A percentile compares a stretch with the other conserved stretches of the same genome.
Evolutionary conservation across 2,329 filamentous ascomycete genomes (phyloP).

Genomic region (Helicocarpus griseus): DNA sequence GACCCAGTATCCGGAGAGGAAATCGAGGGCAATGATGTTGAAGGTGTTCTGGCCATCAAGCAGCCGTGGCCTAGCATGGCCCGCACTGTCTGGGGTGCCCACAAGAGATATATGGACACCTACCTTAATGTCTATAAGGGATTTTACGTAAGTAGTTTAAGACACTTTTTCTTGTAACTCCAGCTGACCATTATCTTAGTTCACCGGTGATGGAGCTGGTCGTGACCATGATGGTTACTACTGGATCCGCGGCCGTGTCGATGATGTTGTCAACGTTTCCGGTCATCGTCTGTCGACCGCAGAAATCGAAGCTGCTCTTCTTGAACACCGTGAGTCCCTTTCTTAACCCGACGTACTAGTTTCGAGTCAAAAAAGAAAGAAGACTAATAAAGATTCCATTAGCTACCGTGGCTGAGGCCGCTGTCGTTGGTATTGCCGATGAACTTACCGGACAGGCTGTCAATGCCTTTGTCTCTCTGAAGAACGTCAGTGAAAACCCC

Average conservation of each 20-base stretch:
- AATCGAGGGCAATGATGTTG: constrained; percentile 89
- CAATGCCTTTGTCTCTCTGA: constrained; percentile 91
- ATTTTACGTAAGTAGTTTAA: constrained; percentile 70
- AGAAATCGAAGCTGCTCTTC: constrained; percentile 92
- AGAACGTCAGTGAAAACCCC: constrained; percentile 53
- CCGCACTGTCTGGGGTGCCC: constrained; percentile 91
- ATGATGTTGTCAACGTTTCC: constrained; percentile 96
- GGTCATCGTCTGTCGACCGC: constrained; percentile 94
- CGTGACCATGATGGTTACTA: constrained; percentile 98
- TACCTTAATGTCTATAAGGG: constrained; percentile 97
- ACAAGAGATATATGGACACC: constrained; percentile 98
- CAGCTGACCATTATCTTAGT: constrained; percentile 24
- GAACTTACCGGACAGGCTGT: constrained; percentile 95
- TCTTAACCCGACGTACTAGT: neutral
- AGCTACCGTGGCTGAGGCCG: constrained; percentile 78
- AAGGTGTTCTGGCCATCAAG: constrained; percentile 95
- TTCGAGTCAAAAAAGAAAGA: neutral
- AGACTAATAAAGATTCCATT: constrained; percentile 14
- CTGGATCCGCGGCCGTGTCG: constrained; percentile 97
- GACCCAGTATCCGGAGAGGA: constrained; percentile 92
- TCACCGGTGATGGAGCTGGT: constrained; percentile 69
- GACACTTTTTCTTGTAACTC: neutral
- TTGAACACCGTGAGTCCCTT: constrained; percentile 61
- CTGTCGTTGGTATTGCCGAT: constrained; percentile 85
- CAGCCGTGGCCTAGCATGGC: constrained; percentile 98